These are phyloP conservation scores for Wickerhamiella shivajii DNA, from an alignment of 805 yeast species.

Conservation along the genomic window DNA sequence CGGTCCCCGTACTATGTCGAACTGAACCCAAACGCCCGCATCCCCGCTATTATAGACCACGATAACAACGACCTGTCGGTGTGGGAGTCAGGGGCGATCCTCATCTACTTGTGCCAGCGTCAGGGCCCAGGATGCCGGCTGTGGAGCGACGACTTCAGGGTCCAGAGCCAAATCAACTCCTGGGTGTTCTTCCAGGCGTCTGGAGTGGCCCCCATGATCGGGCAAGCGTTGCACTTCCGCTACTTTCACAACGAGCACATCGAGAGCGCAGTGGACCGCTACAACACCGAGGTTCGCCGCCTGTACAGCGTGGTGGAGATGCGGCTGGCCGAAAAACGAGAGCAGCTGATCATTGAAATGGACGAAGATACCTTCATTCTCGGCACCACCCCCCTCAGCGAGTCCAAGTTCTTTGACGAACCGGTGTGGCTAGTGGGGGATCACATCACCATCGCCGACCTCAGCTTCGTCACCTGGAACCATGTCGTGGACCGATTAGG, in stretches of 20 bases:
- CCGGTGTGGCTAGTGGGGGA: conserved; percentile 96
- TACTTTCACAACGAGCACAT: conserved; percentile 78
- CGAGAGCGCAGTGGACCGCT: conserved; percentile 79
- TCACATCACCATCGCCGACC: conserved; percentile 65
- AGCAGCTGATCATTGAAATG: conserved; percentile 75
- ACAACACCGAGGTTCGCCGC: conserved; percentile 81
- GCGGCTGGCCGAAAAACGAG: conserved; percentile 88
- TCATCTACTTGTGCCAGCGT: conserved; percentile 45
- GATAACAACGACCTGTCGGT: conserved; percentile 61
- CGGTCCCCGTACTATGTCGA: conserved; percentile 85
- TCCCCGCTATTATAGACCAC: conserved; percentile 89
- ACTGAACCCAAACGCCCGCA: conserved; percentile 92
- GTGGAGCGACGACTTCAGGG: conserved; percentile 65
- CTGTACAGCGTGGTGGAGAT: conserved; percentile 90
- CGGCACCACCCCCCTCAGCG: conserved; percentile 77
- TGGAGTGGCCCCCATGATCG: conserved; percentile 98
- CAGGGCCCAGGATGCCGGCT: conserved; percentile 50
- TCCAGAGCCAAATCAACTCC: conserved; percentile 69
- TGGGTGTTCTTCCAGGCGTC: conserved; percentile 94
- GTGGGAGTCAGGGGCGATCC: conserved; percentile 94
- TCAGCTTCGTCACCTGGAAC: conserved; percentile 93
- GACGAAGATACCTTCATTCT: conserved; percentile 78
- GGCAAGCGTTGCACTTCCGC: conserved; percentile 88
- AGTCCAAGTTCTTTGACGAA: conserved; percentile 74
- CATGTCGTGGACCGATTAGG: conserved; percentile 90